Conservation (phyloP, 1,284 basidiomycete species). For the Bjerkandera adusta region DNA sequence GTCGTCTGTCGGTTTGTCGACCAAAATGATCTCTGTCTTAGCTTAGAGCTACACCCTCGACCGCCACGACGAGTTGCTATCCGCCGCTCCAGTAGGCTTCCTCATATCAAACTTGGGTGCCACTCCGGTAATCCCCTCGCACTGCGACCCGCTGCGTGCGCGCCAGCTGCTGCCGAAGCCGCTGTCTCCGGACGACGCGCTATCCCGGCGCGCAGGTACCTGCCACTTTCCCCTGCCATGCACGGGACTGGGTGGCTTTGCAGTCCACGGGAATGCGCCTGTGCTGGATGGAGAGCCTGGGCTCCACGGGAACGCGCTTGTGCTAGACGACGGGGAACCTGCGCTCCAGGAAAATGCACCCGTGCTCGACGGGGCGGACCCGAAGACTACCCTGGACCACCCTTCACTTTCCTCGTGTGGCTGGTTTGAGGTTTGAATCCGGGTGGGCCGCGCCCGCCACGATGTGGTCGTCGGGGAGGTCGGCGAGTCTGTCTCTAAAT, state of each 20-base stretch:
- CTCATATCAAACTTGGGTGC: not conserved
- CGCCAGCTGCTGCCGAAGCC: not conserved
- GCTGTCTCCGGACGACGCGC: not conserved
- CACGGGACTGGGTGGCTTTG: not conserved
- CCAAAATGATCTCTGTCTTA: no score
- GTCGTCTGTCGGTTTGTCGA: no score
- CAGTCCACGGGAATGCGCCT: not conserved
- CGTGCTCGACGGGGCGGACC: no score
- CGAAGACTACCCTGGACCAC: no score
- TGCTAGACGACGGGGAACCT: not conserved
- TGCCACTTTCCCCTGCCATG: not conserved
- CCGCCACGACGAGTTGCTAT: not conserved
- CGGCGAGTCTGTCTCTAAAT: not conserved
- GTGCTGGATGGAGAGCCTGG: not conserved
- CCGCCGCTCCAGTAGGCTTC: not conserved
- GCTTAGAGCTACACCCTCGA: no score
- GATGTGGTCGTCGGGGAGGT: not conserved
- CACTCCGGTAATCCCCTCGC: not conserved
- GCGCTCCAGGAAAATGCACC: no score
- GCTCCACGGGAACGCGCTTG: not conserved
- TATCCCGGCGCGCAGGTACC: not conserved
- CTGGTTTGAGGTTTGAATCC: not conserved
- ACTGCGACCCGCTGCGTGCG: not conserved
- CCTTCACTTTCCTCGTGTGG: not conserved
- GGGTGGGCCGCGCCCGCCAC: not conserved